Evolutionary conservation across 2,329 filamentous ascomycete species (phyloP).

Genomic region (Colletotrichum chlorophyti): DNA sequence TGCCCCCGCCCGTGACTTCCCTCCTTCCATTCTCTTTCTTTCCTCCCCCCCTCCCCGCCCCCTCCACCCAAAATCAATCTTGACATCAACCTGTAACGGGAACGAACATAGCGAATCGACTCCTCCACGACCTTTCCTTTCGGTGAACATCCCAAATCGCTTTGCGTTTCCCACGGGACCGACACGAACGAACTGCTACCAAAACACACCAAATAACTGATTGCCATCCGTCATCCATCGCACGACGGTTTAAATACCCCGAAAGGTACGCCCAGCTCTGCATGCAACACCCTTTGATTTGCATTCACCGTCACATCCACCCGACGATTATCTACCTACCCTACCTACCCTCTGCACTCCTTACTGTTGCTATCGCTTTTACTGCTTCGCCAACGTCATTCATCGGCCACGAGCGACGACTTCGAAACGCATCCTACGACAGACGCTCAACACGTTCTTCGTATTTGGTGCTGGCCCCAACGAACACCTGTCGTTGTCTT

Average conservation of each 20-base stretch:
- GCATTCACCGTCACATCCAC: neutral
- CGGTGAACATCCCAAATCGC: constrained; percentile 9
- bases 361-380: neutral
- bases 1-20: constrained; percentile 30
- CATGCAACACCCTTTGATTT: neutral
- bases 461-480: too few species aligned
- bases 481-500: too few species aligned
- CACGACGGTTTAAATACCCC: constrained; percentile 6
- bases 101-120: constrained; percentile 23
- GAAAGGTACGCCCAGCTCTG: constrained; percentile 23
- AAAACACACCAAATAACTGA: neutral
- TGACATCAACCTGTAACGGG: constrained; percentile 26
- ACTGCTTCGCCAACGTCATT: neutral
- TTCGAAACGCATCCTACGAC: too few species aligned
- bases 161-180: constrained; percentile 1
- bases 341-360: neutral
- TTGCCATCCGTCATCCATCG: neutral
- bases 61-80: constrained; percentile 32
- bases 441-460: too few species aligned
- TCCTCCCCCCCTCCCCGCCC: constrained; percentile 30
- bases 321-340: neutral
- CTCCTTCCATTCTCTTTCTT: constrained; percentile 29
- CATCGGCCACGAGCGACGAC: too few species aligned
- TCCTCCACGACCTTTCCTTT: constrained; percentile 20
- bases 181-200: constrained; percentile 1